Evolutionary conservation across 768 basidiomycete species (phyloP).

Genomic region (Phanerochaete carnosa): DNA sequence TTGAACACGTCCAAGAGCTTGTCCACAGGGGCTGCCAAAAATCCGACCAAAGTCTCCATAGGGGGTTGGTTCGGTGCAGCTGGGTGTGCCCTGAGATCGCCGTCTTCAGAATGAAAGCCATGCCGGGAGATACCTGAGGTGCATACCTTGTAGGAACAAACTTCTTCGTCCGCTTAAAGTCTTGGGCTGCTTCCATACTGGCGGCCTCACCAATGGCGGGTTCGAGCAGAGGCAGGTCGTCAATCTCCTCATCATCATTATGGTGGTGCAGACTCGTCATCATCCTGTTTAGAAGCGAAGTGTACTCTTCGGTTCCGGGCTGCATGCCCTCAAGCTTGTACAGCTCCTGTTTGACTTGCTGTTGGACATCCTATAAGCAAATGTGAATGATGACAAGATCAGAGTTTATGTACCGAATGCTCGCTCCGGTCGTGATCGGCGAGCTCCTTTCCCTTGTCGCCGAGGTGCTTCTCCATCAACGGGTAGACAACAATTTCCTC

Average conservation of each 20-base stretch:
- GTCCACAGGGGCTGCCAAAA: slow-evolving; percentile 55
- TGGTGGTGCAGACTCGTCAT: slow-evolving; percentile 50
- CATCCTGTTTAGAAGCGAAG: slow-evolving; percentile 37
- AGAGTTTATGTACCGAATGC: slow-evolving; percentile 41
- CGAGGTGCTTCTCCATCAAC: slow-evolving; percentile 55
- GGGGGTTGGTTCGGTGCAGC: slow-evolving; percentile 54
- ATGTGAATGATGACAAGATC: no score
- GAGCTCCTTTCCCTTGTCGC: slow-evolving; percentile 44
- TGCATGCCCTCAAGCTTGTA: slow-evolving; percentile 44
- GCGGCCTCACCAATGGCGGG: slow-evolving; percentile 41
- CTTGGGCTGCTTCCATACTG: slow-evolving; percentile 41
- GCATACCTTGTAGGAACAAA: slow-evolving; percentile 58
- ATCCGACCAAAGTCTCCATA: slow-evolving; percentile 54
- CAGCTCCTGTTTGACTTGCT: slow-evolving; percentile 35
- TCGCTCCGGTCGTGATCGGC: slow-evolving; percentile 55
- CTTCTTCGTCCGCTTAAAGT: slow-evolving; percentile 56
- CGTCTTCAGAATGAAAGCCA: background rate
- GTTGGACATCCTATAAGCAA: no score
- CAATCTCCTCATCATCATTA: slow-evolving; percentile 54
- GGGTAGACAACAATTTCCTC: slow-evolving; percentile 67
- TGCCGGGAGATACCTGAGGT: background rate
- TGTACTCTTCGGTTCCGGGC: slow-evolving; percentile 42
- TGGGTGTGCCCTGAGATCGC: slow-evolving; percentile 42
- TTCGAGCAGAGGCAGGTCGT: slow-evolving; percentile 55
- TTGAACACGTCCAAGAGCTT: slow-evolving; percentile 55